Evolutionary conservation across 2,329 filamentous ascomycete genomes (phyloP), one percentile per base, ranked within the genome.

Genomic region (Aureobasidium subglaciale): DNA sequence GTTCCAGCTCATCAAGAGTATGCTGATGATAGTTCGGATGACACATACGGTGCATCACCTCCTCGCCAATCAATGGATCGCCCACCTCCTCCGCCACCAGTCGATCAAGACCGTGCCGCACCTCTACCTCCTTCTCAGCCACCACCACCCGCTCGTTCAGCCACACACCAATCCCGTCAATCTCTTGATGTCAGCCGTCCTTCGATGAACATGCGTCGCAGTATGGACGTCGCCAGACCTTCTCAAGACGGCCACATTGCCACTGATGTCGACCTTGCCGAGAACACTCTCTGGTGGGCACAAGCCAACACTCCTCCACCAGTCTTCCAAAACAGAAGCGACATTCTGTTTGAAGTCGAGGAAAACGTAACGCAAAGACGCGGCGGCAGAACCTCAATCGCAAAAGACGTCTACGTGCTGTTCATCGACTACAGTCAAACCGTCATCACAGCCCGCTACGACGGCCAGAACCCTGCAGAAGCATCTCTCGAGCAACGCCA

Each of bases 401-500:
- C 86, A 6, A 91, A 91, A 61, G 84, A 91, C 58, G 79, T 96
- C 38, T 93, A 87, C 63, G 77, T 97, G n/a, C 74, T 99, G 8
- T 99, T 89, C 74, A 85, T 90, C 65, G 93, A 99, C 72, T 99
- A 99, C 70, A 96, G 91, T 16, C 93, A 97, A 68, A 97, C 92
- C 0, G 79, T 95, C 60, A 81, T 99, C 64, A 90, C 86, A 0
- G 87, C 85, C 16, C 84, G 80, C 49, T 97, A 87, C 68, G 88
- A 96, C 68, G 76, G 85, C 1, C 81, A 84, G 53, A 84, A 95
- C 66, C 80, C 87, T 3, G 76, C 81, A 2, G 85, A 92, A 64
- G 86, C 85, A 10, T 76, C 82, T 30, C 71, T 97, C 6, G 88
- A 95, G 64, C 93, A 99, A 71, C 84, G 85, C 41, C 92, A 97